Evolutionary conservation across 768 basidiomycete genomes (phyloP), one percentile per base, ranked within the genome.

Genomic region (Mrakia gelida): DNA sequence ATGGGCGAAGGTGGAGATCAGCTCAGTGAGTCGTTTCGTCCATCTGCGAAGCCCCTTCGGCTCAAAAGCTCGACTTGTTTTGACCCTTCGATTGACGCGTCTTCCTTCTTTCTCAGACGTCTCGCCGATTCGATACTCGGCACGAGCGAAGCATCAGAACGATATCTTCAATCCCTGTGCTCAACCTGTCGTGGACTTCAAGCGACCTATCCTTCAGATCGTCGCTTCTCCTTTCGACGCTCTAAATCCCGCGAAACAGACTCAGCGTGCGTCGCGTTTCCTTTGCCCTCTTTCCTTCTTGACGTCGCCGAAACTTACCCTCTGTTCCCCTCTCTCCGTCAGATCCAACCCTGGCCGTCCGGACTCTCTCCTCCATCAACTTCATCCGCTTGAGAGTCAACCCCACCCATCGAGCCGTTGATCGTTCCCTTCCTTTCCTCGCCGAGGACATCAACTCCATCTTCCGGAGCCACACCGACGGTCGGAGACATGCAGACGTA

Each of bases 171-270:
- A 56, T 28, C 77, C 77, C 2, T 54, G 61, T 6, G 54, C 41
- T 30, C 73, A 45, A 8, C 77, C 77, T 1, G 65, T 56, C 18
- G 72, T 67, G 1, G n/a, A 63, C 16, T 74, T 78, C 52, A 43
- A 34, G n/a, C 73, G 72, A 15, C 72, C 77, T 11, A 78, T 78
- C 73, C 68, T 56, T 15, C 77, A 78, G 68, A 75, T 78, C 38
- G 41, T 70, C 18, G n/a, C 77, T 3, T 65, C 61, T 15, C 77
- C 77, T 2, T 70, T 41, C 49, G 73, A 78, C 34, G 45, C 65
- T 8, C 63, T 70, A 54, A 52, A 65, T 23, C 52, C 62, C 26
- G 11, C 30, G 15, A 32, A 49, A 56, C n/a, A 3, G 10, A 34
- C 49, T 65, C 52, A 76, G 13, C 18, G 34, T 73, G 28, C 28